Evolutionary conservation across 2,329 filamentous ascomycete species (phyloP), one percentile per base, ranked within the genome.

Genomic region (Paraphoma sp.): DNA sequence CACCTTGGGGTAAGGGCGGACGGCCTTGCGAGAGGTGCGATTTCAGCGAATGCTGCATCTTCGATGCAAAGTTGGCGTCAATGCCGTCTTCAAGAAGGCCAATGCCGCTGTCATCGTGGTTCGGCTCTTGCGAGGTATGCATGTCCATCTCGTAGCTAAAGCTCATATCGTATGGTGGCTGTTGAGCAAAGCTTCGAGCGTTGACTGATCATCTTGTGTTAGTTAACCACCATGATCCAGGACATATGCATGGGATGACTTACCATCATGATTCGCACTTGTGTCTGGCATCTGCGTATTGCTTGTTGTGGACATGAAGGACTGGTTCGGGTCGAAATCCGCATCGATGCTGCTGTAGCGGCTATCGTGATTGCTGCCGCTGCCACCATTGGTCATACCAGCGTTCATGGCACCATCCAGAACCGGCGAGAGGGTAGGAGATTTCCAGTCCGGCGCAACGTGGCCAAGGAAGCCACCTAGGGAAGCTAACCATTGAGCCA

Each of bases 401-500:
- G 63, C 64, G 31, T 70, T 71, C 45, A 74, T 64, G 18, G 68
- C 60, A 12, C 68, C 72, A 7, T 69, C 72, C 45, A 75, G 54
- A 3, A 74, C 60, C 6, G 70, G 71, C 3, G 73, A 73, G 33
- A 66, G 69, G 10, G 66, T 60, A 4, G 68, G 55, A 1, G 65
- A 58, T 17, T 63, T 67, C 57, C 64, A 67, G 38, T 67, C 65
- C 7, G 69, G 78, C 2, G 76, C 67, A n/a, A 53, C 62, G 42
- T 83, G 81, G 31, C 83, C 82, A 81, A 97, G 88, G 72, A 97
- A 97, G 0, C 94, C 94, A 48, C 93, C 94, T 67, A 93, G 89
- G 69, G 96, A 92, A 0, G 92, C 92, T 64, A 97, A 82, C 84
- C 96, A 97, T 54, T 90, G 84, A 48, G 93, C 87, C 91, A 96